Evolutionary conservation across 2,329 filamentous ascomycete species (phyloP).

Genomic region (Aspergillus sp.): DNA sequence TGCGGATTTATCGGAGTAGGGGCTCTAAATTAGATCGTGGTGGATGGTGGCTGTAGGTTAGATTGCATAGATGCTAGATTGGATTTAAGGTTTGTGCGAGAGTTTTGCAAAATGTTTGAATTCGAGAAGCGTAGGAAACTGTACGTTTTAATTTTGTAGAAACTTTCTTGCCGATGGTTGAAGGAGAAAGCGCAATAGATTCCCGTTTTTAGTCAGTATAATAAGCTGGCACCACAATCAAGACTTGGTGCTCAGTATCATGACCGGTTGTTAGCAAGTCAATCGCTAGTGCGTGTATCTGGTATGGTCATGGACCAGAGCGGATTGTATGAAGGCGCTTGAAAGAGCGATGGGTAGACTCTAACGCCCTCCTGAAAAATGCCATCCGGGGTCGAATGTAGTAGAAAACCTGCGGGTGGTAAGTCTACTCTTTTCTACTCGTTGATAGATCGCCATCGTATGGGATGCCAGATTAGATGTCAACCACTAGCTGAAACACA

Average conservation of each 20-base stretch:
- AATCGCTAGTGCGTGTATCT: no score
- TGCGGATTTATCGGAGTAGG: not conserved
- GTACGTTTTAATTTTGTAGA: not conserved
- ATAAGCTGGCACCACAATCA: no score
- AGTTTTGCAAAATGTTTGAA: not conserved
- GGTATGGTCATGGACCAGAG: no score
- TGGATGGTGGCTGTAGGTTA: not conserved
- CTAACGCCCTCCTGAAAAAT: no score
- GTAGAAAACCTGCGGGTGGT: not conserved
- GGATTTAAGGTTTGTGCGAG: not conserved
- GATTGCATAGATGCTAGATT: not conserved
- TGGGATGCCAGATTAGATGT: constrained; percentile 14
- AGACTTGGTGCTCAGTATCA: no score
- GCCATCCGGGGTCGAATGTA: not conserved
- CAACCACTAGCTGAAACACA: constrained; percentile 14
- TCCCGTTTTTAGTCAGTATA: not conserved
- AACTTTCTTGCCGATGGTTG: not conserved
- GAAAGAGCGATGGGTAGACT: no score
- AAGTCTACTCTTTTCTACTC: constrained; percentile 10
- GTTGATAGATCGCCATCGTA: constrained; percentile 1
- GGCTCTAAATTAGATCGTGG: not conserved
- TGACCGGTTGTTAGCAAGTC: no score
- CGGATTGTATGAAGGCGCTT: no score
- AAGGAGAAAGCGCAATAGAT: not conserved
- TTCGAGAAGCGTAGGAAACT: not conserved